Conservation (phyloP, 768 basidiomycete species). For the Naematelia encephala region DNA sequence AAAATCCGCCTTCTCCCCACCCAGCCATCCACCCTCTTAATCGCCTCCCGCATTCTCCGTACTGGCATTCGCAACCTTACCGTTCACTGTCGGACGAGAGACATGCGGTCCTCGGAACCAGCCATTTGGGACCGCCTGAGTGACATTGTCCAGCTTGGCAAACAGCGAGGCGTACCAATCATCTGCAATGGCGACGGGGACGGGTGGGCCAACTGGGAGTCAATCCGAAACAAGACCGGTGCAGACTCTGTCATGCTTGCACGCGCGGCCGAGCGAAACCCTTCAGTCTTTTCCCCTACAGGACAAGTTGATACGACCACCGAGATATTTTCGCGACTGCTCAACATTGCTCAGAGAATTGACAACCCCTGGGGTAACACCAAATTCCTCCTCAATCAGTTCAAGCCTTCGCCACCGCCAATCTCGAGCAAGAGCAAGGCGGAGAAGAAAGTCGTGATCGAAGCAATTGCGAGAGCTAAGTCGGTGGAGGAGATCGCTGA, state of each 20-base stretch:
- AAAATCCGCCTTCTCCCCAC: constrained; percentile 86
- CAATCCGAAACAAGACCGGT: constrained; percentile 74
- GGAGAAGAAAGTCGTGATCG: constrained; percentile 60
- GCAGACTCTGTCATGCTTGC: constrained; percentile 96
- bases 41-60: constrained; percentile 80
- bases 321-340: constrained; percentile 67
- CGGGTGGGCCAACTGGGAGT: constrained; percentile 71
- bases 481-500: constrained; percentile 38
- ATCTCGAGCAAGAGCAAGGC: constrained; percentile 56
- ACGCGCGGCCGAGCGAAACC: constrained; percentile 88
- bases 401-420: constrained; percentile 64
- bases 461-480: constrained; percentile 62
- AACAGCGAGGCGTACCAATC: constrained; percentile 75
- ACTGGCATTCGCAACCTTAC: constrained; percentile 88
- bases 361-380: constrained; percentile 78
- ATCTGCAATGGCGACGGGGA: constrained; percentile 91
- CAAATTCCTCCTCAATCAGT: constrained; percentile 80
- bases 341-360: constrained; percentile 59
- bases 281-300: constrained; percentile 70
- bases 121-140: constrained; percentile 73
- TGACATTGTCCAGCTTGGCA: constrained; percentile 83
- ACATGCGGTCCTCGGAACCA: constrained; percentile 77
- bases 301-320: constrained; percentile 63
- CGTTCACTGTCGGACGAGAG: constrained; percentile 89
- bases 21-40: constrained; percentile 79